These are phyloP conservation scores for Eutrema japonicum DNA, from an alignment of 345 rosid species.

Conservation along the genomic window DNA sequence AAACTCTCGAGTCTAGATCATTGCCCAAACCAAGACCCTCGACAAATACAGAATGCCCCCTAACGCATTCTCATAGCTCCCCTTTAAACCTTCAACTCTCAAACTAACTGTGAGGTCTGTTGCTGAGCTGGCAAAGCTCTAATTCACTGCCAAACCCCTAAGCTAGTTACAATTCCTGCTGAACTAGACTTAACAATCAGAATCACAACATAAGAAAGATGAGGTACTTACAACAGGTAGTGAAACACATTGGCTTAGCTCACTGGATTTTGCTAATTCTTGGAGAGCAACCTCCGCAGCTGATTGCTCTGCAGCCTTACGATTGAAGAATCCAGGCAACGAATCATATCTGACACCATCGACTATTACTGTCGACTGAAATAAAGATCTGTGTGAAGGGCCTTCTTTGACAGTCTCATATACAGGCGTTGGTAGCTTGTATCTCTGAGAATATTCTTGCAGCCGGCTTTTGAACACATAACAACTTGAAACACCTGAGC, in stretches of 20 bases:
- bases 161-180: background rate
- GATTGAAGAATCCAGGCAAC: slow-evolving; percentile 81
- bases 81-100: background rate
- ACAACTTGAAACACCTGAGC: slow-evolving; percentile 77
- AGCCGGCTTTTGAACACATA: slow-evolving; percentile 82
- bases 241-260: slow-evolving; percentile 56
- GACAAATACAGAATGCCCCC: background rate
- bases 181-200: background rate
- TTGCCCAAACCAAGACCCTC: background rate
- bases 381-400: slow-evolving; percentile 79
- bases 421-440: slow-evolving; percentile 68
- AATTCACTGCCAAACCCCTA: slow-evolving; percentile 15
- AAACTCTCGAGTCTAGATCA: background rate
- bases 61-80: slow-evolving; percentile 3
- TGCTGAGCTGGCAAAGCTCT: slow-evolving; percentile 1
- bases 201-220: background rate
- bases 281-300: slow-evolving; percentile 91
- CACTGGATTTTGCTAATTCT: slow-evolving; percentile 68
- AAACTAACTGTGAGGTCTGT: slow-evolving; percentile 3
- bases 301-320: slow-evolving; percentile 97
- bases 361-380: slow-evolving; percentile 70
- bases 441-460: slow-evolving; percentile 85
- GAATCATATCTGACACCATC: slow-evolving; percentile 72
- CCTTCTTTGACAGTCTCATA: slow-evolving; percentile 89
- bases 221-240: slow-evolving; percentile 74